These are phyloP conservation scores for Blastocystis sp. DNA, from an alignment of 352 stramenopile genomes.

Conservation along the genomic window DNA sequence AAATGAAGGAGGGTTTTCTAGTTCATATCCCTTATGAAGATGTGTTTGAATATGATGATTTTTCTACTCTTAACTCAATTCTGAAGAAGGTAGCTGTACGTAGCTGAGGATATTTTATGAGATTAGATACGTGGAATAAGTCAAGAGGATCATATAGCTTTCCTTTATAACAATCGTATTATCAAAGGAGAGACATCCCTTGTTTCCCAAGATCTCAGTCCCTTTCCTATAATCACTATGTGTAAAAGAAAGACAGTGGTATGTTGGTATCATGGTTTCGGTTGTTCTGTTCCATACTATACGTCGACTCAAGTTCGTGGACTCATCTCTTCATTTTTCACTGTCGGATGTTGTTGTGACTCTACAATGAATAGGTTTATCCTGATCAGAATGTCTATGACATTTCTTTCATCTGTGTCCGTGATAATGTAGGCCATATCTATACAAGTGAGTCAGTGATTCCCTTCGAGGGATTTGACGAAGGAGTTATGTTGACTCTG, in stretches of 20 bases:
- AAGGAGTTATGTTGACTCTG: too few relatives aligned
- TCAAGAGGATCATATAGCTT: not conserved
- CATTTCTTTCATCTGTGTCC: not conserved
- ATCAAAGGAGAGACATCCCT: not conserved
- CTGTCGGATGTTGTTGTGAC: not conserved
- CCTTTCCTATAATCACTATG: not conserved
- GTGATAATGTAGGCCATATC: not conserved
- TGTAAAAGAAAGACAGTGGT: not conserved
- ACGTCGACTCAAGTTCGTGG: not conserved
- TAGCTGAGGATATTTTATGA: not conserved
- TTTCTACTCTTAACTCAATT: not conserved
- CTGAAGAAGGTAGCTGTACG: not conserved
- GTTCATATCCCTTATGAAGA: not conserved
- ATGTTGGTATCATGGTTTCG: not conserved
- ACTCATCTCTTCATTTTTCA: not conserved
- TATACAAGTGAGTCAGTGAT: not conserved
- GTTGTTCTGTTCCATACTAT: not conserved
- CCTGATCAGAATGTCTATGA: not conserved
- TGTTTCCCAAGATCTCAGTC: not conserved
- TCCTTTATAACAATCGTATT: not conserved
- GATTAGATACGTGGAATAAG: not conserved
- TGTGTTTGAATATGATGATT: not conserved
- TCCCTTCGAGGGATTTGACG: not conserved
- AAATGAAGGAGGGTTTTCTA: not conserved
- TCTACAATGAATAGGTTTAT: too few relatives aligned